phyloP scores from a whole-genome alignment of 1,139 yeast genomes.

The Pichia sp. region DNA sequence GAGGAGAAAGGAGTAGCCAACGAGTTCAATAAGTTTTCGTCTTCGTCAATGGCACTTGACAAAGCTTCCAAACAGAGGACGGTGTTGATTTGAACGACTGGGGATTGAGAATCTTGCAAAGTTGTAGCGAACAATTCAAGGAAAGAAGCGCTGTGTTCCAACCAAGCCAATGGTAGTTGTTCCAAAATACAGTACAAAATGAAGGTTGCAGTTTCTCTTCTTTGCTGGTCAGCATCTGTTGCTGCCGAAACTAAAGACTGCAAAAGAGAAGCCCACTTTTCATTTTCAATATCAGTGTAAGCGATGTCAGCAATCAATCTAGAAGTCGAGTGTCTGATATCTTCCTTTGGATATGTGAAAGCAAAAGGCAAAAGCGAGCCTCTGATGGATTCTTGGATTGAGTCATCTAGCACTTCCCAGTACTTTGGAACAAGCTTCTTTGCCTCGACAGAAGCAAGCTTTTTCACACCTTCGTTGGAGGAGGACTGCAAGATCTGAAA shows the following conservation, averaged over 20 bases:
- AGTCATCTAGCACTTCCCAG: slow-evolving; percentile 62
- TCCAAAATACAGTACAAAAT: slow-evolving; percentile 76
- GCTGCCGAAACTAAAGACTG: slow-evolving; percentile 69
- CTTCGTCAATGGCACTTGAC: slow-evolving; percentile 59
- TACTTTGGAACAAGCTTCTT: slow-evolving; percentile 71
- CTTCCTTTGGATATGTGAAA: slow-evolving; percentile 58
- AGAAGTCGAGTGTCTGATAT: slow-evolving; percentile 84
- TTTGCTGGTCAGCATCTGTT: slow-evolving; percentile 53
- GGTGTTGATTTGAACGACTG: slow-evolving; percentile 77
- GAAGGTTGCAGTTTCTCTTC: slow-evolving; percentile 82
- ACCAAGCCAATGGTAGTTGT: slow-evolving; percentile 61
- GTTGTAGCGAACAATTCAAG: slow-evolving; percentile 64
- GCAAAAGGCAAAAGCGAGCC: slow-evolving; percentile 64
- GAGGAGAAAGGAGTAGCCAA: slow-evolving; percentile 58
- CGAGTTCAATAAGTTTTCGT: slow-evolving; percentile 40
- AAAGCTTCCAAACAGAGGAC: slow-evolving; percentile 78
- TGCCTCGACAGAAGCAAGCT: slow-evolving; percentile 92
- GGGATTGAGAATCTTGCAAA: slow-evolving; percentile 59
- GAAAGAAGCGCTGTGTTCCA: slow-evolving; percentile 60
- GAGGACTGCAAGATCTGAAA: slow-evolving; percentile 74
- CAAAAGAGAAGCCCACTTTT: slow-evolving; percentile 75
- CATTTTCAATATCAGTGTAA: slow-evolving; percentile 59
- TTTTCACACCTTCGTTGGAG: slow-evolving; percentile 59
- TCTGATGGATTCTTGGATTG: slow-evolving; percentile 58
- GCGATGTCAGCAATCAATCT: slow-evolving; percentile 88